These are phyloP conservation scores for Phaseolus lunatus DNA, from an alignment of 306 rosid genomes.

Conservation along the genomic window DNA sequence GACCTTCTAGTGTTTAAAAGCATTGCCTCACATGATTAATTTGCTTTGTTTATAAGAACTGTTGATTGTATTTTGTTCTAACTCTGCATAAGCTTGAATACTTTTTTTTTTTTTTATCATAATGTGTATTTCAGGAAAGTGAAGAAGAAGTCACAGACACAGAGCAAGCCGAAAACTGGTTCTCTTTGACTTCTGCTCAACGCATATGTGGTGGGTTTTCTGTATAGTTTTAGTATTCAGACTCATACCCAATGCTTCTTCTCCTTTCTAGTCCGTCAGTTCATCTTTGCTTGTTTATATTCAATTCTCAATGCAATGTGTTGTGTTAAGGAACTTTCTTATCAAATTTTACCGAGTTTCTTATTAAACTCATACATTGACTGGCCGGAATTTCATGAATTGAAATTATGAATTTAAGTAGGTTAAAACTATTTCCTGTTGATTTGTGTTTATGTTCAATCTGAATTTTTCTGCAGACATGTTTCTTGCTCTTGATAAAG, in stretches of 20 bases:
- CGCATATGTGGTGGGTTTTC: conserved; percentile 92
- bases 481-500: conserved; percentile 94
- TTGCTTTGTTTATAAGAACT: conserved; percentile 1
- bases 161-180: conserved; percentile 99
- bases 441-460: conserved; percentile 30
- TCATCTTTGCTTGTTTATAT: conserved; percentile 28
- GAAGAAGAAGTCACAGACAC: conserved; percentile 99
- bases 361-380: background rate
- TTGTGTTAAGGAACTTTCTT: conserved; percentile 15
- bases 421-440: conserved; percentile 11
- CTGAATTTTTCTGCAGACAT: conserved; percentile 65
- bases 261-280: conserved; percentile 10
- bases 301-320: conserved; percentile 15
- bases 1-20: conserved; percentile 18
- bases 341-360: background rate
- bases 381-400: conserved; percentile 7
- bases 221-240: conserved; percentile 32
- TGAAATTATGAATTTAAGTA: conserved; percentile 22
- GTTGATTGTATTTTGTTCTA: conserved; percentile 20
- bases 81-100: background rate
- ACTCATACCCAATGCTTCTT: conserved; percentile 22
- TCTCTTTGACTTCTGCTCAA: conserved; percentile 95
- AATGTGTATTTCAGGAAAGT: conserved; percentile 71
- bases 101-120: conserved; percentile 28
- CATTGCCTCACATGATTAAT: conserved; percentile 8